Evolutionary conservation across 2,329 filamentous ascomycete genomes (phyloP).

Genomic region (Pezizomycotina sp.): DNA sequence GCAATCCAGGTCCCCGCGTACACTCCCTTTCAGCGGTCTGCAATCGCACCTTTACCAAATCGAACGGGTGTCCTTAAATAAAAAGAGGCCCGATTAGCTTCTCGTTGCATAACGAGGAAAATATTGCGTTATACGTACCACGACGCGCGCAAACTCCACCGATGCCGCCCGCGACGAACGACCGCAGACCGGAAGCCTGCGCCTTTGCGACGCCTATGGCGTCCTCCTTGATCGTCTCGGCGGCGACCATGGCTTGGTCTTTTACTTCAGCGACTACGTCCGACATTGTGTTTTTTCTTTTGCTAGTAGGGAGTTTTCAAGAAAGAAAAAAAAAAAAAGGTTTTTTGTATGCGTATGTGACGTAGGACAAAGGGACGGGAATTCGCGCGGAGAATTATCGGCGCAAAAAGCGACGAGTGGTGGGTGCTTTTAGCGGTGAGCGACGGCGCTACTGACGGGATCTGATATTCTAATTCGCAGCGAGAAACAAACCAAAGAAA

Average conservation of each 20-base stretch:
- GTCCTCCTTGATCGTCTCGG: slow-evolving; percentile 7
- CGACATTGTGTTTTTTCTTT: too few relatives aligned
- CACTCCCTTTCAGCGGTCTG: slow-evolving; percentile 91
- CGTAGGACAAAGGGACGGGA: too few relatives aligned
- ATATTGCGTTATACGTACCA: slow-evolving; percentile 42
- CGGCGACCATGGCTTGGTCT: slow-evolving; percentile 10
- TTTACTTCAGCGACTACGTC: slow-evolving; percentile 14
- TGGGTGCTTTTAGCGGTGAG: too few relatives aligned
- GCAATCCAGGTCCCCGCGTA: slow-evolving; percentile 86
- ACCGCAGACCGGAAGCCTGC: slow-evolving; percentile 49
- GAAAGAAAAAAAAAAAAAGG: too few relatives aligned
- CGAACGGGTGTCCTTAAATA: slow-evolving; percentile 61
- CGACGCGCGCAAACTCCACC: slow-evolving; percentile 83
- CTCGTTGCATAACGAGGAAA: neutral
- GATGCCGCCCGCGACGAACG: slow-evolving; percentile 75
- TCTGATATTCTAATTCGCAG: too few relatives aligned
- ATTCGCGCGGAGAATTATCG: too few relatives aligned
- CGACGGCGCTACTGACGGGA: too few relatives aligned
- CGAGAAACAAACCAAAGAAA: too few relatives aligned
- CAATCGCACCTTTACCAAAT: slow-evolving; percentile 90
- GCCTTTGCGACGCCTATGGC: slow-evolving; percentile 16
- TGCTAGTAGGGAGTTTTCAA: too few relatives aligned
- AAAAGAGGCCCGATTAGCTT: slow-evolving; percentile 15
- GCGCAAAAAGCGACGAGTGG: too few relatives aligned
- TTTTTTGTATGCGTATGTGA: too few relatives aligned